phyloP scores from a whole-genome alignment of 169 alveolate genomes.

The Hammondia hammondi region DNA sequence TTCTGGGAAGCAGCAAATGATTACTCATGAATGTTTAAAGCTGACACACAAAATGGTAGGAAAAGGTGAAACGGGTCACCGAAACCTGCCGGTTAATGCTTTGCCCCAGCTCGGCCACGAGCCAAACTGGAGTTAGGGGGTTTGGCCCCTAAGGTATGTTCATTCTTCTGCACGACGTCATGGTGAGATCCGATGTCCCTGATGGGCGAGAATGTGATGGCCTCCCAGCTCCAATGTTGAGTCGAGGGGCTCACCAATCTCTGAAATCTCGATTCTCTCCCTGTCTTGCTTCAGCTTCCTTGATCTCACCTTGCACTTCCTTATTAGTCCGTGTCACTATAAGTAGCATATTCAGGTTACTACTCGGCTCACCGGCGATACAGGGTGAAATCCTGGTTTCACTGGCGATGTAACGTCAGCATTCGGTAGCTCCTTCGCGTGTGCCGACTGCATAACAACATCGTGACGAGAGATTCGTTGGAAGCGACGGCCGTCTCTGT shows the following conservation, averaged over 20 bases:
- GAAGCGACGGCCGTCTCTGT: background rate
- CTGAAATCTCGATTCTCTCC: slow-evolving; percentile 39
- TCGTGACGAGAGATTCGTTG: background rate
- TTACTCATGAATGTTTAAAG: background rate
- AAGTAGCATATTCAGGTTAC: background rate
- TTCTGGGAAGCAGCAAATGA: too few species aligned
- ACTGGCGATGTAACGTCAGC: background rate
- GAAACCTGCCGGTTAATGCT: background rate
- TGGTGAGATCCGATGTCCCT: slow-evolving; percentile 28
- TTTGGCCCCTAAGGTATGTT: background rate
- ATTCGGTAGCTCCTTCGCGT: background rate
- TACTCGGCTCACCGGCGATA: slow-evolving; percentile 16
- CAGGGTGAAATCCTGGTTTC: slow-evolving; percentile 21
- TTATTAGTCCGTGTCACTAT: background rate
- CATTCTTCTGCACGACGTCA: slow-evolving; percentile 23
- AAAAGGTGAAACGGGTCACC: background rate
- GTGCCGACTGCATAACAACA: background rate
- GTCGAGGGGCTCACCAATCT: background rate
- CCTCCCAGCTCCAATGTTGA: background rate
- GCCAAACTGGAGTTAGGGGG: background rate
- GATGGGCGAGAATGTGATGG: background rate
- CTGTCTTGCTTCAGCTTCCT: slow-evolving; percentile 10
- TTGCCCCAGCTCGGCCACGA: background rate
- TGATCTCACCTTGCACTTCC: slow-evolving; percentile 26
- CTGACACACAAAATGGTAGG: background rate